Evolutionary conservation across 345 rosid genomes (phyloP).

Genomic region (Fremontodendron californicum): DNA sequence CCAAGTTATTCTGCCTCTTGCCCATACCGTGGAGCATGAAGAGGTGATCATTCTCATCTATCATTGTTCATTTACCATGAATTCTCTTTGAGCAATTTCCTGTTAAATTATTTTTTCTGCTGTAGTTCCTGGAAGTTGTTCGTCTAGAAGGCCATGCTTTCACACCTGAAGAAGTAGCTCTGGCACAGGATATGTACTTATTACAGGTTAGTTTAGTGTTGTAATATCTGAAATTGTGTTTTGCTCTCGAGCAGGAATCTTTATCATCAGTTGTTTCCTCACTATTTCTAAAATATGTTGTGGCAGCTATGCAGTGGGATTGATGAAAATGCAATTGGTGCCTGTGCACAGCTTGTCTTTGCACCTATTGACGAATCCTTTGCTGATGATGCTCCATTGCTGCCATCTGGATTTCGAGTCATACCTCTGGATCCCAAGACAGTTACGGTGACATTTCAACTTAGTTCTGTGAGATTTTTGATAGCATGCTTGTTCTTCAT

Average conservation of each 20-base stretch:
- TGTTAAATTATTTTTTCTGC: neutral
- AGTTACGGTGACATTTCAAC: constrained; percentile 33
- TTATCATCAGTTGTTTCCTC: neutral
- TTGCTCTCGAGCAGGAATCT: neutral
- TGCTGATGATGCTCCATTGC: constrained; percentile 93
- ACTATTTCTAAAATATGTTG: neutral
- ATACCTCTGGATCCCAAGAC: constrained; percentile 83
- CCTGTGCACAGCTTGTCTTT: constrained; percentile 95
- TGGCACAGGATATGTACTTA: constrained; percentile 86
- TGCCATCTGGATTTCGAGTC: constrained; percentile 92
- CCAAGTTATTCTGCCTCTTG: constrained; percentile 89
- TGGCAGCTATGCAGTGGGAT: constrained; percentile 79
- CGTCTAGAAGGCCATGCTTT: constrained; percentile 85
- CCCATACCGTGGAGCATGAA: constrained; percentile 87
- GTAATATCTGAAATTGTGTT: neutral
- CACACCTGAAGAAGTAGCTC: constrained; percentile 81
- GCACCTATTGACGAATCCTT: constrained; percentile 95
- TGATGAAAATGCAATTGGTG: constrained; percentile 84
- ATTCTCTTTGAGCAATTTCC: neutral
- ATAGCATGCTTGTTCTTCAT: neutral
- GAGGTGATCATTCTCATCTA: constrained; percentile 49
- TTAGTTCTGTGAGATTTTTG: neutral
- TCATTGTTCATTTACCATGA: neutral
- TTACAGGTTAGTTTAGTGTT: constrained; percentile 56
- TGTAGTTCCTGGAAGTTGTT: constrained; percentile 88